Percentiles rank a stretch among this genome's conserved stretches.
phyloP scores from a whole-genome alignment of 495 filamentous ascomycete species.

The Daldinia childiae region DNA sequence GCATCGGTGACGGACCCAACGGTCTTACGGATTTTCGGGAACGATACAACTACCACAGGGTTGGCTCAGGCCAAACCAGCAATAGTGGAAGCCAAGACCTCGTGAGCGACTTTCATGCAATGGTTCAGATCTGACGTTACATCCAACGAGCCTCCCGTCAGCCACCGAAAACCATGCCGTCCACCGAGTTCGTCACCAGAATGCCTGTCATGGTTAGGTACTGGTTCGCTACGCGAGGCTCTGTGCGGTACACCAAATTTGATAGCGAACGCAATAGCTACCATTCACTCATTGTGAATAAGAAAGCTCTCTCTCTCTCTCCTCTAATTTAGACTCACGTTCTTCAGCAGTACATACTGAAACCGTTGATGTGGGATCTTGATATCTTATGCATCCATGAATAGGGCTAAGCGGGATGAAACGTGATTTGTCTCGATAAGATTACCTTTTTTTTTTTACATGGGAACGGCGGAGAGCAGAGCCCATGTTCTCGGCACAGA shows the following conservation, averaged over 20 bases:
- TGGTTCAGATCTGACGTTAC: conserved; percentile 39
- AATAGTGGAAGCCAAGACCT: conserved; percentile 24
- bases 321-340: not conserved
- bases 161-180: conserved; percentile 20
- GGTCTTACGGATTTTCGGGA: conserved; percentile 1
- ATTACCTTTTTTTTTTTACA: conserved; percentile 28
- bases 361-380: conserved; percentile 11
- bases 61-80: conserved; percentile 30
- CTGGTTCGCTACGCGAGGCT: not conserved
- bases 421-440: conserved; percentile 39
- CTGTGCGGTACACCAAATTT: not conserved
- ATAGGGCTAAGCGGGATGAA: conserved; percentile 38
- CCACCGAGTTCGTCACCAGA: conserved; percentile 8
- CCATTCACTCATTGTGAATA: not conserved
- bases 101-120: conserved; percentile 17
- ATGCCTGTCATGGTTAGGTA: not conserved
- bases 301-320: not conserved
- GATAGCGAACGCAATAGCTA: not conserved
- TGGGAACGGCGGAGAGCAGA: conserved; percentile 15
- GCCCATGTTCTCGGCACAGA: conserved; percentile 14
- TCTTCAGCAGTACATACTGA: conserved; percentile 3
- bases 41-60: conserved; percentile 9
- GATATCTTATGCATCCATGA: conserved; percentile 14
- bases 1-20: too few relatives aligned
- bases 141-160: conserved; percentile 34